phyloP scores from a whole-genome alignment of 805 yeast species.

The Lachancea cidri region DNA sequence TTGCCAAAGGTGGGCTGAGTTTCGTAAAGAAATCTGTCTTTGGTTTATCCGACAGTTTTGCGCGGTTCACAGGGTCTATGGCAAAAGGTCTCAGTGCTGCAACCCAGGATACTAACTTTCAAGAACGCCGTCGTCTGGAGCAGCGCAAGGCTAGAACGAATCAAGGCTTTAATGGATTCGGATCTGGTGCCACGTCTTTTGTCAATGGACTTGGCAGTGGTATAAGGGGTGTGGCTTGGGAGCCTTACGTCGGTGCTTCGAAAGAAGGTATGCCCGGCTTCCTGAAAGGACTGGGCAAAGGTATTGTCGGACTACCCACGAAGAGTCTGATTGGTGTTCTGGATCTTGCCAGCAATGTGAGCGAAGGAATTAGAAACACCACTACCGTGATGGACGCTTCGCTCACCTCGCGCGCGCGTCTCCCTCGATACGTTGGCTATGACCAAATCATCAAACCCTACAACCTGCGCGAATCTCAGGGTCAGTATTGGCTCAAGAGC shows the following conservation, averaged over 20 bases:
- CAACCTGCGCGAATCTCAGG: conserved; percentile 80
- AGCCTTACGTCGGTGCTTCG: conserved; percentile 88
- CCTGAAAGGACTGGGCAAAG: conserved; percentile 89
- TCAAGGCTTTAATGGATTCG: conserved; percentile 79
- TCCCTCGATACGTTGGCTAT: conserved; percentile 70
- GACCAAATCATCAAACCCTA: conserved; percentile 74
- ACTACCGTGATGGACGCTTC: conserved; percentile 85
- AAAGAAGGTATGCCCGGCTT: conserved; percentile 88
- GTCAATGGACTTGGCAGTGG: conserved; percentile 86
- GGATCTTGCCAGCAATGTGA: conserved; percentile 85
- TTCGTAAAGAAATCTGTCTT: conserved; percentile 91
- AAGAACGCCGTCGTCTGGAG: conserved; percentile 69
- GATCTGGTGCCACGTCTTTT: conserved; percentile 83
- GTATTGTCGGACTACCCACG: conserved; percentile 92
- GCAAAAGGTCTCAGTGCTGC: conserved; percentile 92
- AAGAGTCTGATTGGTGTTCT: conserved; percentile 94
- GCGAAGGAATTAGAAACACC: conserved; percentile 90
- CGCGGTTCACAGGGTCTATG: conserved; percentile 87
- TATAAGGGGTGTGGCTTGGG: conserved; percentile 80
- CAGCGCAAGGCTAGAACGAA: conserved; percentile 74
- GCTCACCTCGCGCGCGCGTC: conserved; percentile 69
- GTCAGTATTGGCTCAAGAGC: conserved; percentile 85
- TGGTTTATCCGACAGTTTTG: conserved; percentile 89
- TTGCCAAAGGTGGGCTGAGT: conserved; percentile 94
- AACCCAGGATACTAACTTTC: conserved; percentile 81